Percentiles rank a stretch among this genome's conserved stretches.
Evolutionary conservation across 345 rosid genomes (phyloP).

Genomic region (Citrus inodora): DNA sequence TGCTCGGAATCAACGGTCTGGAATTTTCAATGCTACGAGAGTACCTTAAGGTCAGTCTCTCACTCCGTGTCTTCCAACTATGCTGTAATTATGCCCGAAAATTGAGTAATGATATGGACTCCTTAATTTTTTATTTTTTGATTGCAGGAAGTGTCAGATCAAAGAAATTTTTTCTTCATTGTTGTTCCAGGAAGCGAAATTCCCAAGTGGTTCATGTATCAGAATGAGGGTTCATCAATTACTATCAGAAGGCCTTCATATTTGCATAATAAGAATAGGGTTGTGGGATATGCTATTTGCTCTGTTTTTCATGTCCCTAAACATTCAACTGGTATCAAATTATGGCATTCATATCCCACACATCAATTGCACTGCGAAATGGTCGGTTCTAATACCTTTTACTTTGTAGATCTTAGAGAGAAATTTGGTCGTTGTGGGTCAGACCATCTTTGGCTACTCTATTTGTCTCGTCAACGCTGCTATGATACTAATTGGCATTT

Average conservation of each 20-base stretch:
- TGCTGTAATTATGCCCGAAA: too few species aligned
- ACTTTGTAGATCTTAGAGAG: too few species aligned
- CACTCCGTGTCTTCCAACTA: background rate
- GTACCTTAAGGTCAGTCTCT: background rate
- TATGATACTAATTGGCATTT: too few species aligned
- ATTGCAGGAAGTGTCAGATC: too few species aligned
- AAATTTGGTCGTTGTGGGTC: background rate
- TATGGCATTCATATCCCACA: background rate
- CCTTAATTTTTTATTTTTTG: too few species aligned
- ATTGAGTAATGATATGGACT: too few species aligned
- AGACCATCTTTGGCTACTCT: background rate
- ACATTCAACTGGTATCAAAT: too few species aligned
- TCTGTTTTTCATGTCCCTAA: background rate
- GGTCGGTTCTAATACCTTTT: too few species aligned
- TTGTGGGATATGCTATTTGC: background rate
- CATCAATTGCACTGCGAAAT: too few species aligned
- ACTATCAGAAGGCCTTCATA: background rate
- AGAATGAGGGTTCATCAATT: background rate
- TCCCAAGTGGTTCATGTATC: slow-evolving; percentile 12
- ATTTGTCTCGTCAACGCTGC: background rate
- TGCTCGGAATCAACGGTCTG: background rate
- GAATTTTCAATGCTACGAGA: background rate
- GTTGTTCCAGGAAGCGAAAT: slow-evolving; percentile 11
- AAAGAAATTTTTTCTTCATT: background rate
- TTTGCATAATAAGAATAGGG: too few species aligned